Percentiles rank a stretch among this genome's conserved stretches.
phyloP scores from a whole-genome alignment of 371 early-diverging fungal genomes.

The Furculomyces boomerangus region DNA sequence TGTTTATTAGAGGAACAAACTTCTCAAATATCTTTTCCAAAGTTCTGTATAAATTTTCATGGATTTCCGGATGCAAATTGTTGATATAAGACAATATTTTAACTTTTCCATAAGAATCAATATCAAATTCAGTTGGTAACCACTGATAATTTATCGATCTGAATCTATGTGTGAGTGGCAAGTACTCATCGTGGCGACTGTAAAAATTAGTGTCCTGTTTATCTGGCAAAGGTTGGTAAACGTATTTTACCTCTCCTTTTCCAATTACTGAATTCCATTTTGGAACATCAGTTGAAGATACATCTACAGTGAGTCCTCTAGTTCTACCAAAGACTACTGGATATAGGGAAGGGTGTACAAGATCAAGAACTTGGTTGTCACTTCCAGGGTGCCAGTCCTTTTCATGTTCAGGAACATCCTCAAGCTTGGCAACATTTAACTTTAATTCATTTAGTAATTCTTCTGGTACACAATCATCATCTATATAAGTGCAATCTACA shows the following conservation, averaged over 20 bases:
- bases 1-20: neutral
- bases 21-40: neutral
- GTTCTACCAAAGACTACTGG: conserved; percentile 14
- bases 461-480: conserved; percentile 15
- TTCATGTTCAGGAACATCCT: conserved; percentile 13
- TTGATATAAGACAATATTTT: conserved; percentile 31
- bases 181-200: neutral
- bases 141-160: conserved; percentile 23
- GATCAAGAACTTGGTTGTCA: conserved; percentile 31
- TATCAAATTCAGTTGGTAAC: conserved; percentile 32
- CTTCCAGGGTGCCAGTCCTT: conserved; percentile 34
- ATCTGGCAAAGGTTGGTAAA: neutral
- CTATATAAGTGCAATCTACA: conserved; percentile 22
- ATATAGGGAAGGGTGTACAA: conserved; percentile 42
- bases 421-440: conserved; percentile 13
- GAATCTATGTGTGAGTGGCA: neutral
- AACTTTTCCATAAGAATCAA: conserved; percentile 14
- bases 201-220: neutral
- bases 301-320: neutral
- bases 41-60: conserved; percentile 18
- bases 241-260: neutral
- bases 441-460: conserved; percentile 7
- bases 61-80: conserved; percentile 28
- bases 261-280: neutral
- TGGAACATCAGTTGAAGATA: neutral